Evolutionary conservation across 345 rosid species (phyloP).

Genomic region (Turnera subulata): DNA sequence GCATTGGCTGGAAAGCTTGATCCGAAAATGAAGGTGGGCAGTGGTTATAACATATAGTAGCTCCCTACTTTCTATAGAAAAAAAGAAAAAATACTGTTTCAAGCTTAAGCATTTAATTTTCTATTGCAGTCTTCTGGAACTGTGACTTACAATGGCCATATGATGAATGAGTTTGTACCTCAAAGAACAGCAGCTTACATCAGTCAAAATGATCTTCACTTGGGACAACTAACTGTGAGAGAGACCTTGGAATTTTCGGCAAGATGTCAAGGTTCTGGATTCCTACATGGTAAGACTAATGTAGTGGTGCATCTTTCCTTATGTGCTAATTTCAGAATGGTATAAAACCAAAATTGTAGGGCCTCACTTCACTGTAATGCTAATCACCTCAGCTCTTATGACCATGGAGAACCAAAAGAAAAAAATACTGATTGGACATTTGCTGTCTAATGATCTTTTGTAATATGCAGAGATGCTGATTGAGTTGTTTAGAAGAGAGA

Average conservation of each 20-base stretch:
- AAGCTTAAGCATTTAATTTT: not conserved
- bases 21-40: slow-evolving; percentile 38
- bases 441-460: too few relatives aligned
- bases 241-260: slow-evolving; percentile 73
- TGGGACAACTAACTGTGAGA: slow-evolving; percentile 54
- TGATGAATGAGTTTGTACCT: slow-evolving; percentile 26
- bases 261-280: slow-evolving; percentile 51
- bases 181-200: too few relatives aligned
- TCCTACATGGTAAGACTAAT: slow-evolving; percentile 42
- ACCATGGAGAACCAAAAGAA: too few relatives aligned
- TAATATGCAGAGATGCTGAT: slow-evolving; percentile 45
- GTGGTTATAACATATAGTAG: too few relatives aligned
- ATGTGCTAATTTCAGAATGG: too few relatives aligned
- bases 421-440: too few relatives aligned
- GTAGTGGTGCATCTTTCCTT: not conserved
- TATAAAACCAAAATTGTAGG: too few relatives aligned
- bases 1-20: slow-evolving; percentile 79
- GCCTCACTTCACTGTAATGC: too few relatives aligned
- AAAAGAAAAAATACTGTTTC: too few relatives aligned
- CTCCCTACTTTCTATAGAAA: too few relatives aligned
- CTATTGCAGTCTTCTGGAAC: slow-evolving; percentile 42
- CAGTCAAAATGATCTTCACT: slow-evolving; percentile 47
- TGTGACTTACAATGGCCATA: slow-evolving; percentile 53
- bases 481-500: slow-evolving; percentile 73
- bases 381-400: too few relatives aligned